Percentiles rank a stretch among this genome's conserved stretches.
These are phyloP conservation scores for Claviceps monticola DNA, from an alignment of 2,329 filamentous ascomycete species.

Conservation along the genomic window DNA sequence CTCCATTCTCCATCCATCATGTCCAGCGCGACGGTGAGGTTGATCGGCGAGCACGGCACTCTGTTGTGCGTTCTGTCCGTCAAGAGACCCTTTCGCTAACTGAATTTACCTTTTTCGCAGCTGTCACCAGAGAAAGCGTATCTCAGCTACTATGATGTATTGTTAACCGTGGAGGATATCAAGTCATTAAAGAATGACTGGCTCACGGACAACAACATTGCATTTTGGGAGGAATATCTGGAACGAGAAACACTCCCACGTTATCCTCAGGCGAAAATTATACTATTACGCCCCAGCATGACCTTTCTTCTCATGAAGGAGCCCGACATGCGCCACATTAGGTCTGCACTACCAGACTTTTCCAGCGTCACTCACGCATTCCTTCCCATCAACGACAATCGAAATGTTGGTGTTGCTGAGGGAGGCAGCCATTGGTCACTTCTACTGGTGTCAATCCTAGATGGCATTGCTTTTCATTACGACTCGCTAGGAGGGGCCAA, in stretches of 20 bases:
- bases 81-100: neutral
- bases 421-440: conserved; percentile 92
- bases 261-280: conserved; percentile 73
- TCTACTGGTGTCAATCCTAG: conserved; percentile 74
- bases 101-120: conserved; percentile 26
- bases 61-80: neutral
- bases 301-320: conserved; percentile 79
- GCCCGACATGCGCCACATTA: conserved; percentile 38
- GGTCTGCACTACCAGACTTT: conserved; percentile 69
- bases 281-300: conserved; percentile 86
- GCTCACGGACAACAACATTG: conserved; percentile 94
- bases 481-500: conserved; percentile 74
- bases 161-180: conserved; percentile 72
- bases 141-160: conserved; percentile 28
- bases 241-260: conserved; percentile 74
- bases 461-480: conserved; percentile 92
- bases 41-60: too few relatives aligned
- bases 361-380: conserved; percentile 77
- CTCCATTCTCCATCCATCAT: too few relatives aligned
- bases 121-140: conserved; percentile 24
- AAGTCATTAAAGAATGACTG: conserved; percentile 83
- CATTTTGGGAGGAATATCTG: conserved; percentile 96
- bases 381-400: conserved; percentile 84
- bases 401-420: conserved; percentile 63
- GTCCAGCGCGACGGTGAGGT: neutral